phyloP scores from a whole-genome alignment of 352 stramenopile genomes.

The Globisporangium heterothallicum region DNA sequence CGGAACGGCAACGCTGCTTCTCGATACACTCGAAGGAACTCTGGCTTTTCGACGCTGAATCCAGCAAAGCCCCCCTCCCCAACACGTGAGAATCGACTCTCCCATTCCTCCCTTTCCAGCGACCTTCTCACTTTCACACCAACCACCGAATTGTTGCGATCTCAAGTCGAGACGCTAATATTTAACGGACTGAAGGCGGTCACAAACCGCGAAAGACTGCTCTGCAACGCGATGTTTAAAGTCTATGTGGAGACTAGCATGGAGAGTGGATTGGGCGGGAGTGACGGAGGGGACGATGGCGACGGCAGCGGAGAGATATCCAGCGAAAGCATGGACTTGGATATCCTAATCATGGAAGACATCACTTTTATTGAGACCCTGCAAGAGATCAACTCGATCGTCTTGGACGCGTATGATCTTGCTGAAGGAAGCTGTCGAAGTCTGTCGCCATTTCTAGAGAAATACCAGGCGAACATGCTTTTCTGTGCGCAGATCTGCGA shows the following conservation, averaged over 20 bases:
- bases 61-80: conserved; percentile 5
- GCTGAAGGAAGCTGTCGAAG: conserved; percentile 45
- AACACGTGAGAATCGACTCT: background rate
- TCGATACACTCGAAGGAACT: conserved; percentile 16
- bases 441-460: conserved; percentile 70
- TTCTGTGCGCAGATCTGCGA: conserved; percentile 48
- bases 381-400: conserved; percentile 39
- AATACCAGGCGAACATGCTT: conserved; percentile 63
- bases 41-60: conserved; percentile 14
- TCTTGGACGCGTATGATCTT: conserved; percentile 46
- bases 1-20: background rate
- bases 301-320: conserved; percentile 25
- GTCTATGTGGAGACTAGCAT: conserved; percentile 55
- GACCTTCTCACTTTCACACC: conserved; percentile 50
- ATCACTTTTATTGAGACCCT: conserved; percentile 48
- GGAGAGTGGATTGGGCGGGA: conserved; percentile 33
- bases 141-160: conserved; percentile 43
- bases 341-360: conserved; percentile 81
- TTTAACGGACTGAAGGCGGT: conserved; percentile 64
- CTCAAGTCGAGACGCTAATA: conserved; percentile 62
- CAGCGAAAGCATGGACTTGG: conserved; percentile 54
- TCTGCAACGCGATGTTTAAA: conserved; percentile 60
- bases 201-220: conserved; percentile 54
- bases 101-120: conserved; percentile 5
- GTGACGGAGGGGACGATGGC: conserved; percentile 32